Evolutionary conservation across 495 filamentous ascomycete species (phyloP), one percentile per base, ranked within the genome.

Genomic region (Immersiella caudata): DNA sequence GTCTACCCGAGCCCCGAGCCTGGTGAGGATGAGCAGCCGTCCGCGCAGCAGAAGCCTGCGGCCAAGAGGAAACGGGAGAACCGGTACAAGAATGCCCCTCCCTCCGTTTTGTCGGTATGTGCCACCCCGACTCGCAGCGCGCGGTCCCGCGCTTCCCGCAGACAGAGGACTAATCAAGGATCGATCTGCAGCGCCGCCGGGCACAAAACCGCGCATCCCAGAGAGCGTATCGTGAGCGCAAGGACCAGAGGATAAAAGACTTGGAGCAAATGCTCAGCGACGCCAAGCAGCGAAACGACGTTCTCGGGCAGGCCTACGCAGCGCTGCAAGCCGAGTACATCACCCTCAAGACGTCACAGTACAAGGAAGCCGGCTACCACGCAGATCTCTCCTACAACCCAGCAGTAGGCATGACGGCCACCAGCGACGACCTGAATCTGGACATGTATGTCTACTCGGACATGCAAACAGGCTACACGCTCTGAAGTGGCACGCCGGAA

Each of bases 171-270:
- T 77, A 67, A 80, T 62, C 54, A 4, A 33, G 56, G 25, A 21
- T 29, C 68, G 24, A 27, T 35, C 54, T 60, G 36, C 71, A 87
- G 85, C 79, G 85, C 18, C 82, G 85, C 63, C 79, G 85, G 69
- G 85, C 84, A 21, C 85, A 87, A 72, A 87, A 87, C 68, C 80
- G 85, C 54, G 84, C 83, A 65, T 86, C 85, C 3, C 92, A 95
- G 76, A 83, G 91, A 71, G 91, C 91, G 29, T 95, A 94, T 70
- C 90, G 92, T 56, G 91, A 94, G 77, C 86, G 92, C 65, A 95
- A 95, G 76, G 92, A 95, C 72, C 86, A 90, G 51, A 88, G 91
- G 67, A 91, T 94, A 64, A 88, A 88, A 74, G 91, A 94, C 63
- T 88, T 95, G 9, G 91, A 94, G 79, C 80, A 88, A 54, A 90